A percentile compares a stretch with the other conserved stretches of the same genome.
These are phyloP conservation scores for Conoideocrella luteorostrata DNA, from an alignment of 2,329 filamentous ascomycete species.

Conservation along the genomic window DNA sequence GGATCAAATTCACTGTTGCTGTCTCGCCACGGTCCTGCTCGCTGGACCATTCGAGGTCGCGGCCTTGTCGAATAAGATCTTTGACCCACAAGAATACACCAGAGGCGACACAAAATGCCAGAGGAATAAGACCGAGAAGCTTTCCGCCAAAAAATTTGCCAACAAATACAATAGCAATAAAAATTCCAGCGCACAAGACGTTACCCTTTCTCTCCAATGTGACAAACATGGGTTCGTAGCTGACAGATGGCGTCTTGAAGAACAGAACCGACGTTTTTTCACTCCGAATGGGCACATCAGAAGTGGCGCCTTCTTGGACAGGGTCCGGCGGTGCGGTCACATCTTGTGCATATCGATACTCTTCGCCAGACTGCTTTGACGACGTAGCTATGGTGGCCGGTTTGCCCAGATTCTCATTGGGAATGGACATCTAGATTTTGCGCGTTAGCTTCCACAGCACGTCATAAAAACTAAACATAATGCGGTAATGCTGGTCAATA, in stretches of 20 bases:
- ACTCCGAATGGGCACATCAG: slow-evolving; percentile 90
- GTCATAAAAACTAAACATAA: too few relatives aligned
- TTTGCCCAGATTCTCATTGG: slow-evolving; percentile 82
- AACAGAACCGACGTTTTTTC: slow-evolving; percentile 97
- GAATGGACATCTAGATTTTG: slow-evolving; percentile 62
- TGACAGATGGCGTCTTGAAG: slow-evolving; percentile 85
- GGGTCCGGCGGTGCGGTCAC: slow-evolving; percentile 87
- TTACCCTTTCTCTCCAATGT: slow-evolving; percentile 69
- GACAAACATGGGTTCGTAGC: slow-evolving; percentile 82
- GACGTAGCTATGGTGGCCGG: slow-evolving; percentile 67
- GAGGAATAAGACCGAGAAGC: slow-evolving; percentile 67
- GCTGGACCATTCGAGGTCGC: slow-evolving; percentile 80
- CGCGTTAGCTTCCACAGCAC: background rate
- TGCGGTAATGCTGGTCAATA: too few relatives aligned
- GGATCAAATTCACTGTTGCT: slow-evolving; percentile 81
- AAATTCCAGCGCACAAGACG: slow-evolving; percentile 62
- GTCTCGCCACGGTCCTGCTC: slow-evolving; percentile 80
- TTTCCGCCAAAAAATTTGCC: slow-evolving; percentile 75
- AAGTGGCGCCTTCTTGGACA: slow-evolving; percentile 71
- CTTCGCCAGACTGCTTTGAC: slow-evolving; percentile 62
- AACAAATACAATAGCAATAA: slow-evolving; percentile 66
- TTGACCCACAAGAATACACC: slow-evolving; percentile 87
- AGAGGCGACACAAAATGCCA: slow-evolving; percentile 64
- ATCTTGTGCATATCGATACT: slow-evolving; percentile 83
- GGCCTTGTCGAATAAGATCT: slow-evolving; percentile 73